Base-by-base conservation (phyloP, 805 yeast species). In the Saccharomycopsis sp. region DNA sequence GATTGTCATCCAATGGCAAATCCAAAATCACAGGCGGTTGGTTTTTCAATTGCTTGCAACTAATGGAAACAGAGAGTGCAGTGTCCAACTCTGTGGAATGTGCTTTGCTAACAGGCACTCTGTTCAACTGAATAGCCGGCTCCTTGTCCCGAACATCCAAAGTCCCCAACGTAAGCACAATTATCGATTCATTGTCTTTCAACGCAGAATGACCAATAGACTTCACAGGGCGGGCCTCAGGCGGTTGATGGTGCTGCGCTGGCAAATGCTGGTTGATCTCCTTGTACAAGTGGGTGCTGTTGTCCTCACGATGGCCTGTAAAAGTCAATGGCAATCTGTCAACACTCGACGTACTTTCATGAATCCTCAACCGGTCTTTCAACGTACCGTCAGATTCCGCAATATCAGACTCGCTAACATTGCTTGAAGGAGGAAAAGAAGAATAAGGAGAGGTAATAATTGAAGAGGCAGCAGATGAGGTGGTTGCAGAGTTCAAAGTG, bases 1-100 rank as follows among this genome's bases (percentile, higher is more conserved):
- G 49, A 19, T 36, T 79, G 51, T 83, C 94, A 53, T 87, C 92
- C 31, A 84, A 61, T 2, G 96, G 96, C 47, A 88, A 65, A 52
- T 87, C 96, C 19, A 81, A 56, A 5, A 80, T 65, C 1, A 73
- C 73, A 1, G 83, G 75, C 3, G 82, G 71, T 42, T 73, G 80
- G 9, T 59, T 62, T 8, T 61, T 49, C 6, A 60, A 54, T 20
- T 61, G 60, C 7, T 56, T 53, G 5, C 61, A 59, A 45, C 50
- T 53, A 18, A 88, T 70, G 7, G 76, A 75, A 33, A 88, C 63
- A 0, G 94, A 80, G 29, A 88, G 69, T 0, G 95, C 95, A 3
- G 95, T 85, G 51, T 88, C 96, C 29, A 87, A 66, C 55, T 84
- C 92, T 0, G 94, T 82, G n/a, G 78, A 70, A 44, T 79, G 82